Percentiles rank a stretch among this genome's conserved stretches.
These are phyloP conservation scores for Spatholobus suberectus DNA, from an alignment of 306 rosid species.

Conservation along the genomic window DNA sequence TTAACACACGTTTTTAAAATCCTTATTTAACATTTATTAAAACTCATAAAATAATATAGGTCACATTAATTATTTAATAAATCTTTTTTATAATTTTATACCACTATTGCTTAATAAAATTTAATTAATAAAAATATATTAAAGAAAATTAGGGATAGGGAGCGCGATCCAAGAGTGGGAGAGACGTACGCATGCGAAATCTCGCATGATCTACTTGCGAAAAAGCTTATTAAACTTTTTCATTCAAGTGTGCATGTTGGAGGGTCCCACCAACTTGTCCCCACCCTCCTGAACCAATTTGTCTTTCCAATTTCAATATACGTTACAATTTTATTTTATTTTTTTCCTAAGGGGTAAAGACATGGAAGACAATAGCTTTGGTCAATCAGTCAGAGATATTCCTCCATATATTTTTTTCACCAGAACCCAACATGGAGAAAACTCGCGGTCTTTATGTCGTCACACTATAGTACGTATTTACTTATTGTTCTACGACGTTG, in stretches of 20 bases:
- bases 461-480: background rate
- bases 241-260: background rate
- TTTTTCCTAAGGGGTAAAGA: too few species aligned
- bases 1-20: too few species aligned
- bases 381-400: background rate
- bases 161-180: background rate
- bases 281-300: background rate
- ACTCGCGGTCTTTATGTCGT: too few species aligned
- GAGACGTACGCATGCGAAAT: conserved; percentile 36
- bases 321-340: too few species aligned
- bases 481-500: background rate
- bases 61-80: too few species aligned
- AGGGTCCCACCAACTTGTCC: conserved; percentile 19
- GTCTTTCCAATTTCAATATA: background rate
- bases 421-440: too few species aligned
- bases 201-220: conserved; percentile 4
- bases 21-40: too few species aligned
- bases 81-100: too few species aligned
- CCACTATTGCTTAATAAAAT: too few species aligned
- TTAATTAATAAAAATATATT: too few species aligned
- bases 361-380: background rate
- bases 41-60: too few species aligned
- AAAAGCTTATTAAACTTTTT: conserved; percentile 23
- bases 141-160: background rate
- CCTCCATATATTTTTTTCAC: too few species aligned